Evolutionary conservation across 805 yeast species (phyloP).

Genomic region (Novakomyces olei): DNA sequence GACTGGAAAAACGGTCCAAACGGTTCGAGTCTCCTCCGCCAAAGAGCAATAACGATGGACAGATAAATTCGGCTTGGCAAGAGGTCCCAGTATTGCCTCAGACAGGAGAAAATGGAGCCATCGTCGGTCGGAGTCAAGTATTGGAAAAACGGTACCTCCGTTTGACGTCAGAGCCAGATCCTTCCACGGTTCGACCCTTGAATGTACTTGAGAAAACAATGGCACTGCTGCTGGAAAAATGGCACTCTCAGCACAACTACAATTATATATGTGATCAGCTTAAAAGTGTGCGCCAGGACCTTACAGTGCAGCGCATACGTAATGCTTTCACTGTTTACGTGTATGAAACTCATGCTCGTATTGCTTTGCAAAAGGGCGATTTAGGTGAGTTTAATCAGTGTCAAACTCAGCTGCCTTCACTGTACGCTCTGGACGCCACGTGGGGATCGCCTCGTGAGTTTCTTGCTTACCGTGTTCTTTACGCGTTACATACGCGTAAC

Average conservation of each 20-base stretch:
- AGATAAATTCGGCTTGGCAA: too few relatives aligned
- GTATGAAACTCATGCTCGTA: conserved; percentile 65
- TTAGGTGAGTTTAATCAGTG: conserved; percentile 92
- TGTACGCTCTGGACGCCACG: conserved; percentile 36
- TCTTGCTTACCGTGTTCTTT: conserved; percentile 47
- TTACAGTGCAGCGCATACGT: conserved; percentile 74
- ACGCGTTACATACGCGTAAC: conserved; percentile 53
- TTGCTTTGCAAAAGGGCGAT: conserved; percentile 68
- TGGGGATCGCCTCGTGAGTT: conserved; percentile 36
- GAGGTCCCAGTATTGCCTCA: too few relatives aligned
- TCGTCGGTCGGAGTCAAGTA: conserved; percentile 41
- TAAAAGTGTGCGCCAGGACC: conserved; percentile 78
- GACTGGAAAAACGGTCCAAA: too few relatives aligned
- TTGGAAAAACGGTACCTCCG: conserved; percentile 65
- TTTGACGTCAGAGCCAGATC: conserved; percentile 80
- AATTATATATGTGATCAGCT: conserved; percentile 71
- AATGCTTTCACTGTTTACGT: conserved; percentile 54
- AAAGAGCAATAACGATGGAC: too few relatives aligned
- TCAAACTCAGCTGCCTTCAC: conserved; percentile 49
- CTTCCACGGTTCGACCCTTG: conserved; percentile 58
- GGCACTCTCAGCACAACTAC: conserved; percentile 33
- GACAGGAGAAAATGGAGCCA: conserved; percentile 1
- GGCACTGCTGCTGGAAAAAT: conserved; percentile 30
- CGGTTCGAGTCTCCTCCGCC: too few relatives aligned
- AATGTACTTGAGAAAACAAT: conserved; percentile 36